Evolutionary conservation across 2,329 filamentous ascomycete species (phyloP), one percentile per base, ranked within the genome.

Genomic region (Zymoseptoria brevis): DNA sequence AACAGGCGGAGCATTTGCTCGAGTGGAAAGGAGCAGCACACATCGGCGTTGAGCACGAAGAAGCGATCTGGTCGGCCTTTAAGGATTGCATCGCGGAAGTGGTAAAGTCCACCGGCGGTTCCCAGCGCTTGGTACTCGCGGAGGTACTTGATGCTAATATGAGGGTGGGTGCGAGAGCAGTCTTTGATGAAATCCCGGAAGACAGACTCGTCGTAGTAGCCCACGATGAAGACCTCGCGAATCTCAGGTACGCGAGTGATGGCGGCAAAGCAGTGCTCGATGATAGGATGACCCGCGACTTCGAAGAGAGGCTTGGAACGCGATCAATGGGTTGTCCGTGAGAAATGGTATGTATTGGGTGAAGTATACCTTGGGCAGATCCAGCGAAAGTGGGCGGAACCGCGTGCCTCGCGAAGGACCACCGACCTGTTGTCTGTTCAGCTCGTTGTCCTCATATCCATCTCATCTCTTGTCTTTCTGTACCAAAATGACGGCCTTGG

Each of bases 161-260:
- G 84, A 57, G 92, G 90, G 79, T 96, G 96, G 73, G 90, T 88
- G 74, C 84, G 84, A 62, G 86, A 81, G 62, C 91, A 85, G 73
- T 96, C 89, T 77, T 96, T 96, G 81, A 97, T 96, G 79, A 97
- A 97, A 77, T 96, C 92, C 71, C 91, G 89, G 83, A 97, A 96
- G 70, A 97, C 90, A 51, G 85, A 83, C 79, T 97, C 94, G 74
- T 99, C 94, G 76, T 97, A 99, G 84, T 99, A 99, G 72, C 94
- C 94, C 72, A 99, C 95, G 72, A 99, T 87, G 80, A 94, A 92
- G 69, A 99, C 93, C 77, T 99, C 94, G 73, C 91, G 89, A 76
- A 99, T 90, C 71, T 89, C 88, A 70, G 90, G 88, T 61, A 97
- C 89, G 75, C 92, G 95, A 66, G 89, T 86, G 71, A 97, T 84